Evolutionary conservation across 306 rosid genomes (phyloP).

Genomic region (Corylus americana): DNA sequence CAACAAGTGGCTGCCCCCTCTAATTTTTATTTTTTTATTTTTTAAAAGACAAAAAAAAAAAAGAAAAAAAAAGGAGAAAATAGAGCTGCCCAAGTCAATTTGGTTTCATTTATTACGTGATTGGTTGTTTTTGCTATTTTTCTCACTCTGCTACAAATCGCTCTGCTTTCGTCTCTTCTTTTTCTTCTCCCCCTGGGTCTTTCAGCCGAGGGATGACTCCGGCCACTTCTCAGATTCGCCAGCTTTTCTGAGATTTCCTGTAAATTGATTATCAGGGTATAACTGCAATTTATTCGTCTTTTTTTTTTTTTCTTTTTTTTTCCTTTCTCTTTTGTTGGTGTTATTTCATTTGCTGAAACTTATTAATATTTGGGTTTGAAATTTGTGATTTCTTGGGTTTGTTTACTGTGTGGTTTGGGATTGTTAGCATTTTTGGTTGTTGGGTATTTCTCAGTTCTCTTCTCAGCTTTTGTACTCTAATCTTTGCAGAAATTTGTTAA

Average conservation of each 20-base stretch:
- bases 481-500: background rate
- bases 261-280: conserved; percentile 14
- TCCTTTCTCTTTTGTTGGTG: background rate
- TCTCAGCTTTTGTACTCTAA: background rate
- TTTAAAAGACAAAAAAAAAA: background rate
- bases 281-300: background rate
- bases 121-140: background rate
- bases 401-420: background rate
- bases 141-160: background rate
- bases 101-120: conserved; percentile 1
- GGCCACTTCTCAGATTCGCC: conserved; percentile 29
- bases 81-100: conserved; percentile 19
- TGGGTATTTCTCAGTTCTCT: background rate
- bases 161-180: background rate
- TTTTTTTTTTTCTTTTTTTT: too few species aligned
- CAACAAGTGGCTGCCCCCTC: background rate
- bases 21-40: background rate
- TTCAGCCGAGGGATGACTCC: background rate
- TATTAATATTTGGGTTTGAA: too few species aligned
- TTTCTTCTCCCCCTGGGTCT: background rate
- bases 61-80: too few species aligned
- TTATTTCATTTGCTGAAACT: background rate
- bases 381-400: background rate
- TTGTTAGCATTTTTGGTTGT: background rate
- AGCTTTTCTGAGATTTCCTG: background rate